These are phyloP conservation scores for Ophiognomonia clavigignenti-juglandacearum DNA, from an alignment of 2,329 filamentous ascomycete genomes.

Conservation along the genomic window DNA sequence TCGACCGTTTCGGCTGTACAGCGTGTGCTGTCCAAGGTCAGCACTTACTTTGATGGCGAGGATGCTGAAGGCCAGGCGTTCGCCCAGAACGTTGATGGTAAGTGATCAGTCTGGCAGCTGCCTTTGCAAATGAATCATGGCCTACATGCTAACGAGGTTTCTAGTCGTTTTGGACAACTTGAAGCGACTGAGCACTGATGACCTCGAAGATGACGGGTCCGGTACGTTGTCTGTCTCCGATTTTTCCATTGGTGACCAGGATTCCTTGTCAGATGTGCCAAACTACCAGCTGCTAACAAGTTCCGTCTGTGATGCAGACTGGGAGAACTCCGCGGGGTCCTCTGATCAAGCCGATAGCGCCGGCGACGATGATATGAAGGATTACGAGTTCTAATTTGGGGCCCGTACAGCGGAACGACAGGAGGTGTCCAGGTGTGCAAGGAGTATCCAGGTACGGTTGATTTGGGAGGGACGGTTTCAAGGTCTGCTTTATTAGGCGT, in stretches of 20 bases:
- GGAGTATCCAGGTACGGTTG: no score
- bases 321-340: constrained; percentile 49
- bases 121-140: not conserved
- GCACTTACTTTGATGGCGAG: constrained; percentile 32
- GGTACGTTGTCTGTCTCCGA: constrained; percentile 43
- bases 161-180: constrained; percentile 44
- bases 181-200: constrained; percentile 49
- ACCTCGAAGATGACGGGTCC: constrained; percentile 54
- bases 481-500: not conserved
- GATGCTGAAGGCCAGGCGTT: constrained; percentile 30
- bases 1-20: constrained; percentile 38
- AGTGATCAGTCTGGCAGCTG: constrained; percentile 16
- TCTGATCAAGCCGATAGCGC: constrained; percentile 51
- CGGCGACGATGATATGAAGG: constrained; percentile 39
- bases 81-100: constrained; percentile 31
- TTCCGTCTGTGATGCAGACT: constrained; percentile 34
- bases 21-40: constrained; percentile 37
- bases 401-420: not conserved
- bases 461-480: no score
- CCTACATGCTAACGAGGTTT: not conserved
- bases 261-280: not conserved
- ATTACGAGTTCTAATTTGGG: constrained; percentile 7
- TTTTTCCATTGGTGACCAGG: constrained; percentile 20
- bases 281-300: constrained; percentile 14
- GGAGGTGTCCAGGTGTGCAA: not conserved